Evolutionary conservation across 1,139 yeast species (phyloP).

Genomic region (Candida labiduridarum): DNA sequence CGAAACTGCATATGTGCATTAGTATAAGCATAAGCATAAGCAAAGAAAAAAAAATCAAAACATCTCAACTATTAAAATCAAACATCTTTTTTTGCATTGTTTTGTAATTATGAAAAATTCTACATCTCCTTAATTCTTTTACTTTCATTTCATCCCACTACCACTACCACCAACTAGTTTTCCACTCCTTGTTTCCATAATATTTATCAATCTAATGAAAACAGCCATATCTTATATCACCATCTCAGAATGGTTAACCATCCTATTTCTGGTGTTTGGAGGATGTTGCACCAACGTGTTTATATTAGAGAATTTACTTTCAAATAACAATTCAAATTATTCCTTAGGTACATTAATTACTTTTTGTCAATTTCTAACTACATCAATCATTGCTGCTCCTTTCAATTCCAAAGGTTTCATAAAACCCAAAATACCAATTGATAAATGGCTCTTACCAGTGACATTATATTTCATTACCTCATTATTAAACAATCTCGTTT

Average conservation of each 20-base stretch:
- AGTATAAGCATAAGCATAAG: neutral
- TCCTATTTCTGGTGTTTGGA: conserved; percentile 54
- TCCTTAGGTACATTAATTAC: conserved; percentile 54
- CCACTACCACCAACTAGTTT: neutral
- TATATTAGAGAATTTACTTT: conserved; percentile 58
- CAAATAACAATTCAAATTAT: conserved; percentile 12
- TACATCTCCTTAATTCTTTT: neutral
- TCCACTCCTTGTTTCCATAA: no score
- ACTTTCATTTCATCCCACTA: no score
- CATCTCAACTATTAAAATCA: neutral
- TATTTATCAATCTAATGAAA: neutral
- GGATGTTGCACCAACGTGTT: conserved; percentile 77
- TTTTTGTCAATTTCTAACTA: conserved; percentile 59
- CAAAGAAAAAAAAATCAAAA: neutral
- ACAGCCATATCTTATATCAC: conserved; percentile 3
- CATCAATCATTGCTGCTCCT: conserved; percentile 36
- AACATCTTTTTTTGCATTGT: no score
- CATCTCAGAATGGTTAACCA: conserved; percentile 13
- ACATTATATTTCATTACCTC: conserved; percentile 54
- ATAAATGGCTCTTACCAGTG: conserved; percentile 51
- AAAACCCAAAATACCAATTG: conserved; percentile 45
- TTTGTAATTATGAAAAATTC: no score
- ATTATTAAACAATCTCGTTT: conserved; percentile 59
- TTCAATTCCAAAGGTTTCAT: conserved; percentile 1
- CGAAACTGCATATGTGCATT: neutral